Evolutionary conservation across 2,329 filamentous ascomycete species (phyloP), one percentile per base, ranked within the genome.

Genomic region (Chaetoscypha palmicola): DNA sequence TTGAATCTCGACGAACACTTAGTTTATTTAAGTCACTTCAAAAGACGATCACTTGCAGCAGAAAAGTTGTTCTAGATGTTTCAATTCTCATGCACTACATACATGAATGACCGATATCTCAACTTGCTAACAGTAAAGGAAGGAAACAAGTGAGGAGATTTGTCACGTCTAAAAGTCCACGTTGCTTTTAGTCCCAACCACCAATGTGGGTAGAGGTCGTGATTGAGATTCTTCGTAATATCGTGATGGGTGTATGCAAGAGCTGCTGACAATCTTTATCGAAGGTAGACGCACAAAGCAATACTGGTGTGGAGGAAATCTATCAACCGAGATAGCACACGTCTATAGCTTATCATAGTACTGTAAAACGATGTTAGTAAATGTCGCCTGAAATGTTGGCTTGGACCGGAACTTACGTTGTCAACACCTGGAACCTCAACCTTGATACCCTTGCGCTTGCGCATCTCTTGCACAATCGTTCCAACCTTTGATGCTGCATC

Each of bases 401-500:
- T 30, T 2, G 24, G 16, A 21, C 2, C 4, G 1, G 46, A 55
- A 86, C 87, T 88, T 81, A 92, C 88, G 80, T 96, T 94, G 68
- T 88, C 87, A 75, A 89, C 83, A 68, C 84, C 86, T 62, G 92
- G 91, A 68, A 96, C 86, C 64, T 88, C 80, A 66, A 84, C 74
- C 88, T 98, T 98, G 79, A 98, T 77, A 88, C 91, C 92, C 88
- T 98, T 98, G 74, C 91, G 87, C 83, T 96, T 96, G 68, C 92
- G 89, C 84, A 94, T 94, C 48, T 83, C 79, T 67, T 76, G 73
- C 62, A 97, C 88, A 62, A 96, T 76, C 67, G 79, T 70, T 68
- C 90, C 92, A 62, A 84, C 78, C 79, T 90, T 87, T 65, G 79
- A 81, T 64, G 81, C 83, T 66, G 71, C 58, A 72, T 98, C 91